phyloP scores from a whole-genome alignment of 2,329 filamentous ascomycete genomes.

The Cordyceps javanica region DNA sequence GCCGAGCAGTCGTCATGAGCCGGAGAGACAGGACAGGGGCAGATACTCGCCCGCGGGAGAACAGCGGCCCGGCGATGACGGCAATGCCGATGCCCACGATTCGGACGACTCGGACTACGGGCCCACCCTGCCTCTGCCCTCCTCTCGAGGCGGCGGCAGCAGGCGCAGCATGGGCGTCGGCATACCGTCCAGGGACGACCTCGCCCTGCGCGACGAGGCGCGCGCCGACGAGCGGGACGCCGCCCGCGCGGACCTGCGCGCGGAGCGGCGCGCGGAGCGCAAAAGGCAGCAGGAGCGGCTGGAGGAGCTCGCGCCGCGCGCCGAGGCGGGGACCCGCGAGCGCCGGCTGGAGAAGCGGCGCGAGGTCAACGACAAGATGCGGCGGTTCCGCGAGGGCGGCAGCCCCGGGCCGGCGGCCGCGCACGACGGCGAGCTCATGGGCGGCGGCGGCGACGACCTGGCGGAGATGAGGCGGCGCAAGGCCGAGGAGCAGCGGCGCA shows the following conservation, averaged over 20 bases:
- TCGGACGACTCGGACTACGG: conserved; percentile 41
- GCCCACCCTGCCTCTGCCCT: conserved; percentile 26
- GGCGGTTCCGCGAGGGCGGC: conserved; percentile 63
- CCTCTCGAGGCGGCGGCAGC: conserved; percentile 10
- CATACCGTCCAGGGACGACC: conserved; percentile 68
- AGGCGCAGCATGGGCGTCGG: conserved; percentile 44
- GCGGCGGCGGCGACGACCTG: conserved; percentile 57
- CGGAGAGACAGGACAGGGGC: conserved; percentile 7
- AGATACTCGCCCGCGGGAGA: conserved; percentile 13
- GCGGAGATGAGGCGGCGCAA: conserved; percentile 64
- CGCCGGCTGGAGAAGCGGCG: conserved; percentile 80
- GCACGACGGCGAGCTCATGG: conserved; percentile 73
- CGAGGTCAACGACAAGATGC: conserved; percentile 65
- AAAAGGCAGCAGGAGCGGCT: conserved; percentile 62
- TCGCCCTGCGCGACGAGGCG: conserved; percentile 54
- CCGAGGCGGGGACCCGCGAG: conserved; percentile 76
- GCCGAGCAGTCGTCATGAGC: not conserved
- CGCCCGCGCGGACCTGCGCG: conserved; percentile 51
- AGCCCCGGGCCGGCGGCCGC: conserved; percentile 46
- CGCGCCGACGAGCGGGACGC: conserved; percentile 42
- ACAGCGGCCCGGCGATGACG: conserved; percentile 9
- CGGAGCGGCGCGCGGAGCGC: conserved; percentile 59
- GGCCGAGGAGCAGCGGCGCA: conserved; percentile 61
- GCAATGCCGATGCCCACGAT: conserved; percentile 2
- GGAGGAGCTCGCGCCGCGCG: conserved; percentile 76